Percentiles rank a stretch among this genome's conserved stretches.
Conservation (phyloP, 306 rosid species). For the Amphicarpaea edgeworthii region DNA sequence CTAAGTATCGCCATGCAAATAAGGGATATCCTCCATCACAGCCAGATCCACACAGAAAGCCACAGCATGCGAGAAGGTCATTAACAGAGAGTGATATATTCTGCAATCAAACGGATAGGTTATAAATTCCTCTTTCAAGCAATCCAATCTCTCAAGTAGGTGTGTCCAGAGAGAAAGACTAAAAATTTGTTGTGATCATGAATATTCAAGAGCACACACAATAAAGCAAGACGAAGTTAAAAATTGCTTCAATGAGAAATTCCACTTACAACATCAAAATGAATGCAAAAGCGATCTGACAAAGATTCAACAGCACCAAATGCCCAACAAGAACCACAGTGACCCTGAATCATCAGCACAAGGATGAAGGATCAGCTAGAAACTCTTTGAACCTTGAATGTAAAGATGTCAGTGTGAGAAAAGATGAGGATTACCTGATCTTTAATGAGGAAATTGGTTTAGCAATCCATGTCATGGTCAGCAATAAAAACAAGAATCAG, state of each 20-base stretch:
- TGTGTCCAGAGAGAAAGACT: background rate
- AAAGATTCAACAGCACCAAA: conserved; percentile 95
- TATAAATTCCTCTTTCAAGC: conserved; percentile 40
- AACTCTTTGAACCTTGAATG: conserved; percentile 25
- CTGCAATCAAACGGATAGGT: conserved; percentile 56
- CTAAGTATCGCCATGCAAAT: conserved; percentile 80
- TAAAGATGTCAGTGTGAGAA: background rate
- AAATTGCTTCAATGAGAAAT: conserved; percentile 15
- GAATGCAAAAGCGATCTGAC: conserved; percentile 92
- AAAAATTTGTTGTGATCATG: background rate
- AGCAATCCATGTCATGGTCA: conserved; percentile 48
- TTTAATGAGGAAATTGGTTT: conserved; percentile 54
- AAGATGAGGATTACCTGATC: conserved; percentile 74
- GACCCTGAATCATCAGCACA: conserved; percentile 71
- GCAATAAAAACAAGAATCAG: conserved; percentile 55
- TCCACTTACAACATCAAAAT: conserved; percentile 62
- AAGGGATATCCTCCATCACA: conserved; percentile 90
- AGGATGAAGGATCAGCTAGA: conserved; percentile 27
- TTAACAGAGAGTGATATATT: conserved; percentile 85
- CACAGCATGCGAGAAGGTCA: conserved; percentile 94
- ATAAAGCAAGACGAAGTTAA: conserved; percentile 15
- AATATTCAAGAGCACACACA: conserved; percentile 23
- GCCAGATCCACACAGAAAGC: conserved; percentile 90
- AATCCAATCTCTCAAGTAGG: conserved; percentile 9
- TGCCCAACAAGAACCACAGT: conserved; percentile 99